Evolutionary conservation across 2,329 filamentous ascomycete species (phyloP).

Genomic region (Coccinonectria pachysandricola): DNA sequence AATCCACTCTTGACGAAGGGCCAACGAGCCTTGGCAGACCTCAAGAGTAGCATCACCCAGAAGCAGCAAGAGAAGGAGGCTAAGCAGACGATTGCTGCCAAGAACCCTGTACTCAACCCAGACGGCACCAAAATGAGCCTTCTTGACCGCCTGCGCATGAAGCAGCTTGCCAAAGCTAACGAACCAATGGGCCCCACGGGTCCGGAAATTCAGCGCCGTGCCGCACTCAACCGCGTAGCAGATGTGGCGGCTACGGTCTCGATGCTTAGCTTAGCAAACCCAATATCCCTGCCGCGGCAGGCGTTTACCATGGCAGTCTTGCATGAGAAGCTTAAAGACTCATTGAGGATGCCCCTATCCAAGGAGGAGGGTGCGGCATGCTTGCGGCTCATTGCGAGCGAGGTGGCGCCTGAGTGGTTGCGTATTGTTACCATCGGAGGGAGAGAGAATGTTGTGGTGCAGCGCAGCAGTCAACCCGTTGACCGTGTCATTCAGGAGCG

Average conservation of each 20-base stretch:
- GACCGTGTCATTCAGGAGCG: slow-evolving; percentile 27
- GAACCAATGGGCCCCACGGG: slow-evolving; percentile 48
- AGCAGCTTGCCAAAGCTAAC: slow-evolving; percentile 48
- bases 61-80: slow-evolving; percentile 38
- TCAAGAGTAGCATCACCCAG: slow-evolving; percentile 50
- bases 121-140: slow-evolving; percentile 52
- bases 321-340: slow-evolving; percentile 57
- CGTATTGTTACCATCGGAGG: slow-evolving; percentile 40
- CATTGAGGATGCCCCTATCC: slow-evolving; percentile 45
- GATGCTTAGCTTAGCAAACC: slow-evolving; percentile 50
- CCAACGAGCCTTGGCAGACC: slow-evolving; percentile 56
- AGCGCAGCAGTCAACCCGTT: slow-evolving; percentile 32
- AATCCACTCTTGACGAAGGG: slow-evolving; percentile 54
- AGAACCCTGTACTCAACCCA: slow-evolving; percentile 26
- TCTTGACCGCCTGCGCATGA: slow-evolving; percentile 64
- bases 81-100: slow-evolving; percentile 24
- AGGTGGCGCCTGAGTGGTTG: slow-evolving; percentile 48
- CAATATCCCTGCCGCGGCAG: slow-evolving; percentile 41
- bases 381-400: slow-evolving; percentile 39
- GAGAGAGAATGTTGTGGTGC: slow-evolving; percentile 47
- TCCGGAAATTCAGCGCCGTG: slow-evolving; percentile 48
- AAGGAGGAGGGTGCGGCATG: slow-evolving; percentile 41
- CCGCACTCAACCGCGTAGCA: slow-evolving; percentile 56
- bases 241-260: slow-evolving; percentile 58
- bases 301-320: slow-evolving; percentile 57